Evolutionary conservation across 164 flowering plant species (phyloP), one percentile per base, ranked within the genome.

Genomic region (Liriodendron chinense): DNA sequence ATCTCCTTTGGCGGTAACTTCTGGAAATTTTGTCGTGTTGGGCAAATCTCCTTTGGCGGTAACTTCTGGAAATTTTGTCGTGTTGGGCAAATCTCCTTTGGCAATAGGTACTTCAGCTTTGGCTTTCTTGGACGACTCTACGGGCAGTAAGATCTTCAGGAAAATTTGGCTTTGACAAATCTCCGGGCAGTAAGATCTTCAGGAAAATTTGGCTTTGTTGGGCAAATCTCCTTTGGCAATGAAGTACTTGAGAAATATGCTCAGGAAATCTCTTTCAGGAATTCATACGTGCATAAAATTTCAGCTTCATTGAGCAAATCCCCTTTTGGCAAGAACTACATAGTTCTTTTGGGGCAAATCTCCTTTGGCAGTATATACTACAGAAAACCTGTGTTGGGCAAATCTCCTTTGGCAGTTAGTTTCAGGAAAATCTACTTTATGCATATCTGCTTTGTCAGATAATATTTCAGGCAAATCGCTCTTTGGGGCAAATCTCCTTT

Each of bases 31-130:
- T 34, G 43, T 28, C 34, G 3, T 28, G 34, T 28, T 74, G 57
- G 78, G 72, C 70, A 76, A 73, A 69, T 75, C 74, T 76, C 66
- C 77, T 64, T 69, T 72, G 66, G 69, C 69, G 70, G 57, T 62
- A 24, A 62, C 14, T 70, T 23, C 57, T 53, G 57, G 57, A 16
- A 3, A 53, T 9, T 53, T 9, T 6, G 14, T 74, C 53, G 34
- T 26, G 43, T 75, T 78, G 89, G 91, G 93, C 90, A 91, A 88
- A 87, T 89, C 93, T 89, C 88, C 93, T 90, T 91, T 89, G 95
- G 93, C 92, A 89, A 34, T 34, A 34, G 43, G 14, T 72, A 21
- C 66, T 72, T 57, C 25, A 23, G 20, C 13, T 57, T 25, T 24
- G 57, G n/a, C 26, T 67, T 67, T 57, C 25, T 62, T 49, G 67